A percentile compares a stretch with the other conserved stretches of the same genome.
These are phyloP conservation scores for Pyrus hybrid DNA, from an alignment of 331 rosid species.

Conservation along the genomic window DNA sequence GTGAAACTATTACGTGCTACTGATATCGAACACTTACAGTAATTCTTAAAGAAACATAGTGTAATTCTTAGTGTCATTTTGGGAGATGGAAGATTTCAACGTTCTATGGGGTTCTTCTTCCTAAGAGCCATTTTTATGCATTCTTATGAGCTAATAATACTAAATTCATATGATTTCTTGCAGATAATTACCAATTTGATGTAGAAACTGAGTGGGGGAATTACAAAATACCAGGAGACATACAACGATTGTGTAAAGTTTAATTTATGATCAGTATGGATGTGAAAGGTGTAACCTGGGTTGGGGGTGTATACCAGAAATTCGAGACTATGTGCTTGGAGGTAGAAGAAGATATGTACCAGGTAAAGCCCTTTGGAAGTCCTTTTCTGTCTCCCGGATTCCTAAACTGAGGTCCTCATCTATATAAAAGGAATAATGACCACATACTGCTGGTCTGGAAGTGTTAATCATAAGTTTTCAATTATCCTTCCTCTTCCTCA, in stretches of 20 bases:
- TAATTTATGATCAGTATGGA: slow-evolving; percentile 40
- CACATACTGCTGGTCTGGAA: not conserved
- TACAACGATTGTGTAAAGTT: slow-evolving; percentile 1
- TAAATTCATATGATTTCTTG: not conserved
- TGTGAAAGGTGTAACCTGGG: slow-evolving; percentile 64
- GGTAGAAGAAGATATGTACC: slow-evolving; percentile 60
- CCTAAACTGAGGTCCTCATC: not conserved
- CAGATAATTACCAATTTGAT: slow-evolving; percentile 24
- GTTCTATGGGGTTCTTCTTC: no score
- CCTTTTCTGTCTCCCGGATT: not conserved
- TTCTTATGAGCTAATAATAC: not conserved
- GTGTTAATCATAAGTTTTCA: not conserved
- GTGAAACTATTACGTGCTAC: not conserved
- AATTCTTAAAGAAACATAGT: not conserved
- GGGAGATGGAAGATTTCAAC: not conserved
- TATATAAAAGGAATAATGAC: not conserved
- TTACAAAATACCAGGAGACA: slow-evolving; percentile 8
- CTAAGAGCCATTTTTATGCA: not conserved
- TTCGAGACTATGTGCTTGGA: slow-evolving; percentile 80
- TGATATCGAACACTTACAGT: not conserved
- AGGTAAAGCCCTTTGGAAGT: slow-evolving; percentile 39
- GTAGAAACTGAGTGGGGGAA: slow-evolving; percentile 7
- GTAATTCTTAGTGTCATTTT: not conserved
- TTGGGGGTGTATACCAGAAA: slow-evolving; percentile 57
- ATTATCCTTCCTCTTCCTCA: not conserved